Base-by-base conservation (phyloP, 441 rosid species). In the Mallotus repandus region DNA sequence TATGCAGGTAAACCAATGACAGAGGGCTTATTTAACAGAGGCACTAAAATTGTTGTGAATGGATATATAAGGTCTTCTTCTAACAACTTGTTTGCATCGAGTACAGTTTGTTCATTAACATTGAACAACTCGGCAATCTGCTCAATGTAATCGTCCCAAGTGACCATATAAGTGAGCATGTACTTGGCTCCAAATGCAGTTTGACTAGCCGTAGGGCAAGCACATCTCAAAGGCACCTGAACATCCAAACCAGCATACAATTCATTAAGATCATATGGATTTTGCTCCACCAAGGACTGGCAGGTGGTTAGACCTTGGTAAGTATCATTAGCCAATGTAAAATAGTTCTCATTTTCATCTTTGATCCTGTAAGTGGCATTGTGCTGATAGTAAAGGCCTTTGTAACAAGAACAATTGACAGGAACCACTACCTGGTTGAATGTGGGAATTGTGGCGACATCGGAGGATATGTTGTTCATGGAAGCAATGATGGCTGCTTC, bases 301-400 rank as follows among this genome's bases (percentile, higher is more conserved):
- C 85, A 80, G 32, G 79, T 77, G 22, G 83, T 77, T 19, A 79
- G 78, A 65, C 85, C 85, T 50, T 80, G 78, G 78, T 74, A 82
- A n/a, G 68, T 80, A 38, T 70, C 1, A 35, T 75, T 82, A 68
- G 79, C 76, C 10, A 82, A 13, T 2, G 0, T 0, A 53, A 66
- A 72, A 61, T 77, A 77, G 14, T 73, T 75, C 1, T 80, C 78
- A 1, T 38, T 49, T 6, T 0, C 0, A 59, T 25, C 19, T 19
- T 29, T 22, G 19, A 48, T 18, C 41, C 66, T 74, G 72, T 81
- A 77, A 45, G 69, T 41, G 15, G 79, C 63, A 35, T 48, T 48
- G 35, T 53, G 76, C 72, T 71, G 79, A 48, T 75, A 81, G 61
- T 25, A 59, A 21, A 66, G n/a, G 9, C 45, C 72, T 18, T 73